Conservation (phyloP, 2,329 filamentous ascomycete species). For the Mycocentrospora acerina region DNA sequence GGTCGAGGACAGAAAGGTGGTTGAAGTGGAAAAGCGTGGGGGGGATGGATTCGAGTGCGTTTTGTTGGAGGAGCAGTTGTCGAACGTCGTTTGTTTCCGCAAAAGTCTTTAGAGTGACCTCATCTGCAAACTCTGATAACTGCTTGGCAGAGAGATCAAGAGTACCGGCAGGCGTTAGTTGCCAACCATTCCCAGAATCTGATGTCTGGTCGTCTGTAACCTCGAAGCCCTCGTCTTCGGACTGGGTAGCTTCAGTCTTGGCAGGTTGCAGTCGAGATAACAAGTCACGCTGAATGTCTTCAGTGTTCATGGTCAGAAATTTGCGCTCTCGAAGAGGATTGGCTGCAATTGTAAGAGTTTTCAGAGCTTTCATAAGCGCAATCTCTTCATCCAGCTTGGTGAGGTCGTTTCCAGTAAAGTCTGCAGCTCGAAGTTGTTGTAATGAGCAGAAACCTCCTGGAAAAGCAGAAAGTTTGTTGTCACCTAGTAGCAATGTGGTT, state of each 20-base stretch:
- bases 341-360: slow-evolving; percentile 75
- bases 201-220: slow-evolving; percentile 2
- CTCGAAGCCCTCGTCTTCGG: slow-evolving; percentile 7
- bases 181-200: slow-evolving; percentile 23
- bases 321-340: slow-evolving; percentile 90
- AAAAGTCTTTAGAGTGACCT: slow-evolving; percentile 44
- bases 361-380: slow-evolving; percentile 74
- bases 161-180: slow-evolving; percentile 38
- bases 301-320: slow-evolving; percentile 75
- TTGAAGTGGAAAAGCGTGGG: slow-evolving; percentile 67
- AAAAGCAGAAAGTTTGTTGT: slow-evolving; percentile 76
- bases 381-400: slow-evolving; percentile 73
- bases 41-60: slow-evolving; percentile 71
- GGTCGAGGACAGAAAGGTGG: slow-evolving; percentile 69
- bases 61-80: slow-evolving; percentile 72
- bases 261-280: slow-evolving; percentile 64
- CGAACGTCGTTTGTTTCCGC: slow-evolving; percentile 51
- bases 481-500: slow-evolving; percentile 72
- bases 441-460: slow-evolving; percentile 74
- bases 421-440: slow-evolving; percentile 69
- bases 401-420: slow-evolving; percentile 85
- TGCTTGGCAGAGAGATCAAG: slow-evolving; percentile 47
- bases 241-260: slow-evolving; percentile 4
- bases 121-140: slow-evolving; percentile 40
- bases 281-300: slow-evolving; percentile 77